Percentiles rank a stretch among this genome's conserved stretches.
phyloP scores from a whole-genome alignment of 2,329 filamentous ascomycete species.

The Drechslerella stenobrocha region DNA sequence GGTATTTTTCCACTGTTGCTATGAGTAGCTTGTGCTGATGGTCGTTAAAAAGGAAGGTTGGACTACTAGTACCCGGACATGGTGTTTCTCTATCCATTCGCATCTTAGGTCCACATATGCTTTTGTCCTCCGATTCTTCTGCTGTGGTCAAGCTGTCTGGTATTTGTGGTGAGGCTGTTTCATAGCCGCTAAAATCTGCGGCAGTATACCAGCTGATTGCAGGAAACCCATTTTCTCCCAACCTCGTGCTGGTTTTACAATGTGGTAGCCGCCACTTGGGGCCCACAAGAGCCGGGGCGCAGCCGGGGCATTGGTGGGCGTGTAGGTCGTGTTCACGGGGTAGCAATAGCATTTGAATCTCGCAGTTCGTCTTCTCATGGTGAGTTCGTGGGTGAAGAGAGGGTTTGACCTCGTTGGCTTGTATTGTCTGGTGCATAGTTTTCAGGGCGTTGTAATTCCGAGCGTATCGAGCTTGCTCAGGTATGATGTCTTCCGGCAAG shows the following conservation, averaged over 20 bases:
- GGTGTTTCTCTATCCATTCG: too few species aligned
- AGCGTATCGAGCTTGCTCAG: constrained; percentile 44
- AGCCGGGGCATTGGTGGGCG: constrained; percentile 13
- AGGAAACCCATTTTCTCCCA: constrained; percentile 36
- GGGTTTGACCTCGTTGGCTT: constrained; percentile 26
- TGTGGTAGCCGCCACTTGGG: constrained; percentile 9
- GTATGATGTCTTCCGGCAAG: constrained; percentile 21
- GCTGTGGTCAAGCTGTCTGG: constrained; percentile 1
- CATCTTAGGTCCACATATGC: background rate
- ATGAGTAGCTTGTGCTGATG: constrained; percentile 4
- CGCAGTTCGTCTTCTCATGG: constrained; percentile 41
- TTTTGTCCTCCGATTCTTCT: background rate
- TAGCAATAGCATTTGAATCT: constrained; percentile 30
- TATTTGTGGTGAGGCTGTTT: constrained; percentile 27
- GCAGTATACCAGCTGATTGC: constrained; percentile 46
- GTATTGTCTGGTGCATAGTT: constrained; percentile 25
- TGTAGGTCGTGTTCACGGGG: constrained; percentile 29
- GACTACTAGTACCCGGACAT: too few species aligned
- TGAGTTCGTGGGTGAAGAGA: constrained; percentile 32
- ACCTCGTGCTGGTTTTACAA: constrained; percentile 27
- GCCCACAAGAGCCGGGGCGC: constrained; percentile 23
- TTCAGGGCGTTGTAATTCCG: constrained; percentile 44
- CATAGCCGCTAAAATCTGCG: constrained; percentile 36
- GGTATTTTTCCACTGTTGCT: constrained; percentile 24
- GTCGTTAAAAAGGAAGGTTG: background rate